A percentile compares a stretch with the other conserved stretches of the same genome.
phyloP scores from a whole-genome alignment of 305 asterid species.

The Fraxinus velutina region DNA sequence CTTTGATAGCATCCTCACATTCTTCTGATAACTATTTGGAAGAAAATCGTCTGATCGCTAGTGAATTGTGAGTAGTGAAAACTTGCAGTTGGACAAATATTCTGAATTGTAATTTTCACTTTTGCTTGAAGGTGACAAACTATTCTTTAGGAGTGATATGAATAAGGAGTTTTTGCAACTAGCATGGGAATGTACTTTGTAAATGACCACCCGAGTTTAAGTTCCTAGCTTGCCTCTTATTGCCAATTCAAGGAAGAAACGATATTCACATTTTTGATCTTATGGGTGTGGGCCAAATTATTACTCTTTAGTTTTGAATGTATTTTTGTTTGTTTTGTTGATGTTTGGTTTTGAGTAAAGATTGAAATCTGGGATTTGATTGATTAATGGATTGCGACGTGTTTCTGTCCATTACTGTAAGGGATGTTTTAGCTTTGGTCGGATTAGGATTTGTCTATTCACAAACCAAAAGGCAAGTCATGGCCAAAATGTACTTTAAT shows the following conservation, averaged over 20 bases:
- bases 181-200: neutral
- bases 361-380: conserved; percentile 17
- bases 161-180: neutral
- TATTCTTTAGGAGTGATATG: neutral
- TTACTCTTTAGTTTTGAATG: conserved; percentile 26
- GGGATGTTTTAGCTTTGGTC: conserved; percentile 16
- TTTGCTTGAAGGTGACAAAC: neutral
- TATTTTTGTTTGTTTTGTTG: conserved; percentile 7
- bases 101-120: neutral
- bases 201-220: neutral
- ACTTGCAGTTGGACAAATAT: neutral
- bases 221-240: conserved; percentile 1
- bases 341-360: conserved; percentile 26
- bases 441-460: conserved; percentile 21
- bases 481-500: neutral
- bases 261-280: neutral
- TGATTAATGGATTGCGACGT: conserved; percentile 18
- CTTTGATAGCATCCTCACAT: neutral
- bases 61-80: neutral
- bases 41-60: neutral
- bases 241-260: conserved; percentile 19
- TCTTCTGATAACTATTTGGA: neutral
- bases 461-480: conserved; percentile 5
- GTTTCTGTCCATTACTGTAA: conserved; percentile 19
- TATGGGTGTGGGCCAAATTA: conserved; percentile 8